Conservation (phyloP, 1,284 basidiomycete genomes). For the Kwoniella shivajii region DNA sequence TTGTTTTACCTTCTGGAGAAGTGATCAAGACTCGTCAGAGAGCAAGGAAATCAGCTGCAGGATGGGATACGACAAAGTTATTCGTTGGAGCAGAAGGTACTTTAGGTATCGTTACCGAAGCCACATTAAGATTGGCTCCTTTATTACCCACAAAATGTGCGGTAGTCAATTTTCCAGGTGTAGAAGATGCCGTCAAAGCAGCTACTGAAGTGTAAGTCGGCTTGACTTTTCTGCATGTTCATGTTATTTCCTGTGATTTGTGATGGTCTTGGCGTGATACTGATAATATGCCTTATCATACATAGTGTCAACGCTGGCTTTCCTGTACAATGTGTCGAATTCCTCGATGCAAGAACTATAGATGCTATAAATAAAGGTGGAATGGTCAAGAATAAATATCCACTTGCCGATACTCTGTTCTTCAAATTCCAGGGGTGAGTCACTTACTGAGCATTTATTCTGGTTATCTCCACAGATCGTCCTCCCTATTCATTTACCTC, state of each 20-base stretch:
- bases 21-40: conserved; percentile 88
- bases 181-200: conserved; percentile 66
- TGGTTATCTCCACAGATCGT: background rate
- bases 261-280: too few species aligned
- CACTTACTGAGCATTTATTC: background rate
- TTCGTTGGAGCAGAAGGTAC: conserved; percentile 96
- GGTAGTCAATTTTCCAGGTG: conserved; percentile 57
- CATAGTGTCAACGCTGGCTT: conserved; percentile 63
- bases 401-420: conserved; percentile 73
- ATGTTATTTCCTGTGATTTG: too few species aligned
- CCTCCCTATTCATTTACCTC: background rate
- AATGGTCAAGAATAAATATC: conserved; percentile 61
- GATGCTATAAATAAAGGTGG: conserved; percentile 68
- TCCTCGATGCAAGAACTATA: conserved; percentile 73
- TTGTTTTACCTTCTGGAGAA: conserved; percentile 85
- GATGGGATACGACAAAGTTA: conserved; percentile 85
- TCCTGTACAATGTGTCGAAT: conserved; percentile 68
- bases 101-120: conserved; percentile 88
- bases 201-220: conserved; percentile 56
- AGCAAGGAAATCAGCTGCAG: conserved; percentile 84
- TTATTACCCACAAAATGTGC: conserved; percentile 68
- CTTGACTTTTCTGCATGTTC: background rate
- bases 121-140: conserved; percentile 78
- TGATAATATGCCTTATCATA: background rate
- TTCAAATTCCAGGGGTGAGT: conserved; percentile 79